These are phyloP conservation scores for Malassezia globosa DNA, from an alignment of 1,284 basidiomycete species.

Conservation along the genomic window DNA sequence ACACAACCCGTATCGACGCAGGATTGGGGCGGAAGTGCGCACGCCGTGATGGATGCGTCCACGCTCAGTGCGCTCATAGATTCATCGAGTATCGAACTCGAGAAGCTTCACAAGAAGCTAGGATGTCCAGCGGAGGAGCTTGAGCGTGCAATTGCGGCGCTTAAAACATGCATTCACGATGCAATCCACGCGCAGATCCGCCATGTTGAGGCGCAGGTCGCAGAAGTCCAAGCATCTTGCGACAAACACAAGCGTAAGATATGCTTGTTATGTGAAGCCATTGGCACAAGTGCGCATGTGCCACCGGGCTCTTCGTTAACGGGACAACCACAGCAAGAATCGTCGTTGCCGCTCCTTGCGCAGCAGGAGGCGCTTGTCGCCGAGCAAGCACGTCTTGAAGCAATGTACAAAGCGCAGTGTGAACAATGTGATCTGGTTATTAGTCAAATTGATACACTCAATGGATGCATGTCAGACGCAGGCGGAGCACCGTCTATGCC, in stretches of 20 bases:
- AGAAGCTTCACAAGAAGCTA: slow-evolving; percentile 29
- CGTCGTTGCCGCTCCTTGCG: slow-evolving; percentile 15
- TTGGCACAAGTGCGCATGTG: background rate
- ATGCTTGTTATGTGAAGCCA: slow-evolving; percentile 15
- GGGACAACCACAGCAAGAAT: background rate
- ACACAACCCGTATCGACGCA: background rate
- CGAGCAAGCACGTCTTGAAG: slow-evolving; percentile 13
- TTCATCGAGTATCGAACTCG: slow-evolving; percentile 29
- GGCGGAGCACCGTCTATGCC: slow-evolving; percentile 1
- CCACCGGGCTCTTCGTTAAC: too few relatives aligned
- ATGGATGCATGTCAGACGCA: slow-evolving; percentile 13
- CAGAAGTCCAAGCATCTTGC: slow-evolving; percentile 24
- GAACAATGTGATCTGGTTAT: slow-evolving; percentile 5
- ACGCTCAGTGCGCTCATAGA: slow-evolving; percentile 31
- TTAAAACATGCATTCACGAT: slow-evolving; percentile 32
- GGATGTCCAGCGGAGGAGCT: slow-evolving; percentile 33
- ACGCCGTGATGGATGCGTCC: slow-evolving; percentile 32
- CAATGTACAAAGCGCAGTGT: slow-evolving; percentile 10
- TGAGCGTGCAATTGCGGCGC: slow-evolving; percentile 27
- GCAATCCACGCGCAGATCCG: slow-evolving; percentile 38
- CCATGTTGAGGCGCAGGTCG: slow-evolving; percentile 28
- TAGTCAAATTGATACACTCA: slow-evolving; percentile 5
- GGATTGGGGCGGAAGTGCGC: background rate
- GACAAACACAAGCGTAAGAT: slow-evolving; percentile 17
- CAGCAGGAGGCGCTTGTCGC: slow-evolving; percentile 6